Percentiles rank a stretch among this genome's conserved stretches.
These are phyloP conservation scores for Saprolegnia diclina DNA, from an alignment of 352 stramenopile genomes.

Conservation along the genomic window DNA sequence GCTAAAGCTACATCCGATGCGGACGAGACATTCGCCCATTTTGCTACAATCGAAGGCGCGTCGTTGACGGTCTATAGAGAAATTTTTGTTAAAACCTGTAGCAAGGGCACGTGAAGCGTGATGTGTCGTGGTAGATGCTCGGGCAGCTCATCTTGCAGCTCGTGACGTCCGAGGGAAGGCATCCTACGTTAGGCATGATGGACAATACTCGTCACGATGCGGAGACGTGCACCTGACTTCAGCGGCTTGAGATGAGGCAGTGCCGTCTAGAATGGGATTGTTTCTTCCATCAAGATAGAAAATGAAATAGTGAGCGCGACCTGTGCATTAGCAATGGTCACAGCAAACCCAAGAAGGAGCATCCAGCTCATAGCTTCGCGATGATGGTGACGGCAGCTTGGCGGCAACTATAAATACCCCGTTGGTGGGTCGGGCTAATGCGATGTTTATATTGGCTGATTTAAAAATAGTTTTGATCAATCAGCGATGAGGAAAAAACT, in stretches of 20 bases:
- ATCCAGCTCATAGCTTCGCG: no score
- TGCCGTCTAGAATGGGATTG: background rate
- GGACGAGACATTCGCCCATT: conserved; percentile 52
- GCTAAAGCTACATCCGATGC: conserved; percentile 55
- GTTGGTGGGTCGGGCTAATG: no score
- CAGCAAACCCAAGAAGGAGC: no score
- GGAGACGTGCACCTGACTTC: background rate
- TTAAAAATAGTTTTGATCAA: no score
- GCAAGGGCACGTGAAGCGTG: conserved; percentile 55
- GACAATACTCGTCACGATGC: background rate
- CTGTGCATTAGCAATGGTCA: no score
- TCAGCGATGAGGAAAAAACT: no score
- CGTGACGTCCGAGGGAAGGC: conserved; percentile 39
- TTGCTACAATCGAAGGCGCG: conserved; percentile 34
- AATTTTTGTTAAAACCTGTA: conserved; percentile 44
- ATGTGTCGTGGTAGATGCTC: conserved; percentile 50
- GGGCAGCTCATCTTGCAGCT: conserved; percentile 48
- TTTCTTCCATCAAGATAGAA: no score
- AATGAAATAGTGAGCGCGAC: no score
- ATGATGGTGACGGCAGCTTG: no score
- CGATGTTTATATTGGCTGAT: no score
- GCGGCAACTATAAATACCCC: no score
- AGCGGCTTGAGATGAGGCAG: conserved; percentile 1
- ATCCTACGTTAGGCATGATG: conserved; percentile 33
- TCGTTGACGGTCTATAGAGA: background rate